Evolutionary conservation across 2,329 filamentous ascomycete species (phyloP).

Genomic region (Aspergillus flavus): DNA sequence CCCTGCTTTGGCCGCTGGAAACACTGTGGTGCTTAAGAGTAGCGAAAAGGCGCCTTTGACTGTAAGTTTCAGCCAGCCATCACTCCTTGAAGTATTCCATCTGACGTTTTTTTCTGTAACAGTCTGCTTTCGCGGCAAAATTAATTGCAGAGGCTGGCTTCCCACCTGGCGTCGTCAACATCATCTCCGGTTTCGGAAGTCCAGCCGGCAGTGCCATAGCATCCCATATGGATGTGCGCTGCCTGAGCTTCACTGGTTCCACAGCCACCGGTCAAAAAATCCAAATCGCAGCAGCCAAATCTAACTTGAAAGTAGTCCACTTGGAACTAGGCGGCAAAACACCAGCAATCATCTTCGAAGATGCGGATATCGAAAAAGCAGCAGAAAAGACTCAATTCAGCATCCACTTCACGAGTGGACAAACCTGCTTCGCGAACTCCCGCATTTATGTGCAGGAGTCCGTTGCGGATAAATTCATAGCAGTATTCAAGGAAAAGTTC

Average conservation of each 20-base stretch:
- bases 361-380: slow-evolving; percentile 50
- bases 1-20: slow-evolving; percentile 62
- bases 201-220: slow-evolving; percentile 56
- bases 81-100: neutral
- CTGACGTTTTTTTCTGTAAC: neutral
- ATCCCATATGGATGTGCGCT: slow-evolving; percentile 63
- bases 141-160: slow-evolving; percentile 46
- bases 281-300: slow-evolving; percentile 39
- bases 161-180: slow-evolving; percentile 50
- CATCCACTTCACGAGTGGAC: slow-evolving; percentile 59
- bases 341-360: slow-evolving; percentile 38
- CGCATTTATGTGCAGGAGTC: slow-evolving; percentile 81
- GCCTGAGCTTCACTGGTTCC: slow-evolving; percentile 64
- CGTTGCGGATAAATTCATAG: slow-evolving; percentile 81
- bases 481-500: slow-evolving; percentile 74
- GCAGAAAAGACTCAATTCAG: slow-evolving; percentile 49
- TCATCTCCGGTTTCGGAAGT: slow-evolving; percentile 63
- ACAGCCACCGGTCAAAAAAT: slow-evolving; percentile 60
- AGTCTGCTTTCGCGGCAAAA: slow-evolving; percentile 41
- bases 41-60: slow-evolving; percentile 65
- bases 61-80: slow-evolving; percentile 34
- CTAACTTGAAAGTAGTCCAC: slow-evolving; percentile 39
- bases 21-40: slow-evolving; percentile 64
- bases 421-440: slow-evolving; percentile 63
- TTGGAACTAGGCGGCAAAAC: slow-evolving; percentile 42